These are phyloP conservation scores for Trebouxia sp. DNA, from an alignment of 139 green algal species.

Conservation along the genomic window DNA sequence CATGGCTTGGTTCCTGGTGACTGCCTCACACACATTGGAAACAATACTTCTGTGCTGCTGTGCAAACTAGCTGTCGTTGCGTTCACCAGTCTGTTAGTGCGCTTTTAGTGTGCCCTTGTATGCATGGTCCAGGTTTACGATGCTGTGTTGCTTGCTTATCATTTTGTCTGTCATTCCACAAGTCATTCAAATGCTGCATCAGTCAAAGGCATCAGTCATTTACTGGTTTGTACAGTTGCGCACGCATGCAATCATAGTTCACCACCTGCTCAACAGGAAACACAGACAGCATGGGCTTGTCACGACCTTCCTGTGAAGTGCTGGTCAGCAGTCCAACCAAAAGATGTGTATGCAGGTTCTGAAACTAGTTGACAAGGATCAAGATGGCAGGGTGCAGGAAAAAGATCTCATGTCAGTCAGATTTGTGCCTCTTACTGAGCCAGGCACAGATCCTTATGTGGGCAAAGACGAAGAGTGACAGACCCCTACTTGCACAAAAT, in stretches of 20 bases:
- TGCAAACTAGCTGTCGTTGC: too few species aligned
- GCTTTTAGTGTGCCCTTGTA: too few species aligned
- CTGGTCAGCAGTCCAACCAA: conserved; percentile 1
- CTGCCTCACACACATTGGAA: too few species aligned
- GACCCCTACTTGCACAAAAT: too few species aligned
- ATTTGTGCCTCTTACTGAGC: conserved; percentile 68
- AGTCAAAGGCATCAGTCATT: background rate
- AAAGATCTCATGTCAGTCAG: conserved; percentile 59
- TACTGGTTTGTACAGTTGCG: background rate
- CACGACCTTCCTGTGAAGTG: conserved; percentile 26
- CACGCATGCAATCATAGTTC: background rate
- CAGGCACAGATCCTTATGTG: conserved; percentile 24
- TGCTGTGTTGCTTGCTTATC: too few species aligned
- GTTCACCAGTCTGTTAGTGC: too few species aligned
- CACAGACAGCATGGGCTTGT: background rate
- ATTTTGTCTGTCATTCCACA: too few species aligned
- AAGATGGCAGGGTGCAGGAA: conserved; percentile 22
- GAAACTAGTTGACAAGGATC: conserved; percentile 38
- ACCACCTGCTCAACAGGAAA: background rate
- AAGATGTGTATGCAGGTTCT: conserved; percentile 35
- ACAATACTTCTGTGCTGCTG: too few species aligned
- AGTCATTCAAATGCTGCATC: too few species aligned
- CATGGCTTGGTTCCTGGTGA: too few species aligned
- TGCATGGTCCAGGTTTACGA: too few species aligned
- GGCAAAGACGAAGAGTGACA: conserved; percentile 35